Conservation (phyloP, 139 green algal species). For the Picochlorum sp. region DNA sequence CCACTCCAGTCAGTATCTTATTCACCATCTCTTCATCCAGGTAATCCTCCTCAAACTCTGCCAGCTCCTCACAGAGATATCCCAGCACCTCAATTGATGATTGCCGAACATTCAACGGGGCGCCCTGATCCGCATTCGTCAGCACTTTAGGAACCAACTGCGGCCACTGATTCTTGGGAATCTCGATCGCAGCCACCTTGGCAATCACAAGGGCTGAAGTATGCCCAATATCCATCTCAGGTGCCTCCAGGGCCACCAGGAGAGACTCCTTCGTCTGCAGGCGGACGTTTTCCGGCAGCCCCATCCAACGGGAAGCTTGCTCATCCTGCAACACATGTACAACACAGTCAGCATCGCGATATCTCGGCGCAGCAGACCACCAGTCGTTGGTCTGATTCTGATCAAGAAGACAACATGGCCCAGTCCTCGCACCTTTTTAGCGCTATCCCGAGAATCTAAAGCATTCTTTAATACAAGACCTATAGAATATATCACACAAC, state of each 20-base stretch:
- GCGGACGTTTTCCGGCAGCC: slow-evolving; percentile 49
- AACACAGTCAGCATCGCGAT: no score
- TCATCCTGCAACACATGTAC: slow-evolving; percentile 34
- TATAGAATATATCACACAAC: neutral
- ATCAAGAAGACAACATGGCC: neutral
- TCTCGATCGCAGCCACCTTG: slow-evolving; percentile 90
- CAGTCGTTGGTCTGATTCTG: slow-evolving; percentile 5
- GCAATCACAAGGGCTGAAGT: slow-evolving; percentile 81
- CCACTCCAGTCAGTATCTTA: slow-evolving; percentile 89
- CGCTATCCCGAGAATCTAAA: slow-evolving; percentile 77
- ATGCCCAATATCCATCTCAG: slow-evolving; percentile 39
- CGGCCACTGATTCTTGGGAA: slow-evolving; percentile 73
- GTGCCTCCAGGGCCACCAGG: slow-evolving; percentile 58
- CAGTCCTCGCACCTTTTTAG: slow-evolving; percentile 37
- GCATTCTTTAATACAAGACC: slow-evolving; percentile 95
- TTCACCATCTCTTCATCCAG: slow-evolving; percentile 82
- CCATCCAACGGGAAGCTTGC: slow-evolving; percentile 61
- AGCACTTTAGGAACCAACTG: slow-evolving; percentile 69
- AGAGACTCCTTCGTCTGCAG: slow-evolving; percentile 69
- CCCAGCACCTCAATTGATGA: slow-evolving; percentile 84
- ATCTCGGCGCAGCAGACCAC: no score
- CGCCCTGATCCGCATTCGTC: slow-evolving; percentile 32
- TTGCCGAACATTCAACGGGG: slow-evolving; percentile 52
- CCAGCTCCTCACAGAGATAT: slow-evolving; percentile 95
- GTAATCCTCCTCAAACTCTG: slow-evolving; percentile 59